phyloP scores from a whole-genome alignment of 2,329 filamentous ascomycete genomes.

The Decorospora gaudefroyi region DNA sequence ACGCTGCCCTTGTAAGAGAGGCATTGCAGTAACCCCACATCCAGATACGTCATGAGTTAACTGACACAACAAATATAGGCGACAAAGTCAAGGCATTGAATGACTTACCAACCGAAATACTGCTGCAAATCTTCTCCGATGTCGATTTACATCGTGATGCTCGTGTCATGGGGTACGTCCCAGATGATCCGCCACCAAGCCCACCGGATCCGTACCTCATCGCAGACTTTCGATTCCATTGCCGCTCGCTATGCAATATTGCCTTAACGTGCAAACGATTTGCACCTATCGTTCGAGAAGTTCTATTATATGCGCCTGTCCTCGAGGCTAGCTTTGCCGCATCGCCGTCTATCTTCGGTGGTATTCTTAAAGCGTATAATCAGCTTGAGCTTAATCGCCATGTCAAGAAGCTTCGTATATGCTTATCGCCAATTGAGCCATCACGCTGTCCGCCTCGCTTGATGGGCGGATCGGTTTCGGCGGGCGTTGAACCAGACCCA shows the following conservation, averaged over 20 bases:
- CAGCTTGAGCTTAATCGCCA: slow-evolving; percentile 8
- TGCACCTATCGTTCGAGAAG: slow-evolving; percentile 11
- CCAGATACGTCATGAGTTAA: slow-evolving; percentile 3
- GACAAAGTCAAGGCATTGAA: background rate
- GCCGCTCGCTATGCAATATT: slow-evolving; percentile 8
- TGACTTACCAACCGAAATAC: slow-evolving; percentile 19
- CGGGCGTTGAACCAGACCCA: no score
- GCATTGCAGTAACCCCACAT: background rate
- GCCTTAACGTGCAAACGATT: slow-evolving; percentile 22
- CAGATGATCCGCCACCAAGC: slow-evolving; percentile 15
- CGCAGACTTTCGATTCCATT: slow-evolving; percentile 8
- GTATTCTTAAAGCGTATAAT: slow-evolving; percentile 6
- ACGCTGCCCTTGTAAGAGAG: background rate
- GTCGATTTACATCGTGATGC: slow-evolving; percentile 13
- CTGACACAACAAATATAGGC: background rate
- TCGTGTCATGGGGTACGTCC: slow-evolving; percentile 19
- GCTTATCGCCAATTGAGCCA: background rate
- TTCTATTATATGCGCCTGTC: slow-evolving; percentile 8
- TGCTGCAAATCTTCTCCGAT: slow-evolving; percentile 15
- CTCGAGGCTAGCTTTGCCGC: background rate
- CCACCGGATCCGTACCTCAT: slow-evolving; percentile 11
- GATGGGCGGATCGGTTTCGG: no score
- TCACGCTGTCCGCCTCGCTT: no score
- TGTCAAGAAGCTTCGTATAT: slow-evolving; percentile 17
- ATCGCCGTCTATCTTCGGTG: background rate